These are phyloP conservation scores for Anthoceros angustus DNA, from an alignment of 225 moss, liverwort and hornwort species.

Conservation along the genomic window DNA sequence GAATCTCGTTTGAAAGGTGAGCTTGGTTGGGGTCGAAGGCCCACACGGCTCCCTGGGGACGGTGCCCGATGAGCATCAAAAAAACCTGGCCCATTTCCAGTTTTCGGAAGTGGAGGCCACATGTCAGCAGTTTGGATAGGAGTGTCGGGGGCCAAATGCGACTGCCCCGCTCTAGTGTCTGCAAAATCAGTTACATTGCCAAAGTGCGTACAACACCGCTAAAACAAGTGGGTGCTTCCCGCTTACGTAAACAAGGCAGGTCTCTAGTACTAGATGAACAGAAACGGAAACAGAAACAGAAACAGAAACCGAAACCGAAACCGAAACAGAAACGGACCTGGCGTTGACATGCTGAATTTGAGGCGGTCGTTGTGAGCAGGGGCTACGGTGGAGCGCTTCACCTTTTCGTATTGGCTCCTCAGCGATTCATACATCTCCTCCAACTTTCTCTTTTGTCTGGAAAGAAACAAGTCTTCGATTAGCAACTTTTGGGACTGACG, in stretches of 20 bases:
- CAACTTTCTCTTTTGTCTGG: constrained; percentile 88
- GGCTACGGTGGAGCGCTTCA: constrained; percentile 38
- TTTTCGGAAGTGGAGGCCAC: constrained; percentile 63
- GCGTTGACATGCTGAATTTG: constrained; percentile 33
- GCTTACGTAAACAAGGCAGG: neutral
- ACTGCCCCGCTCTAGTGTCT: constrained; percentile 24
- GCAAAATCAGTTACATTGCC: constrained; percentile 25
- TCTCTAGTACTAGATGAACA: constrained; percentile 14
- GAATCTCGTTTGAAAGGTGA: constrained; percentile 23
- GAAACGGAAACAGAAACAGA: constrained; percentile 44
- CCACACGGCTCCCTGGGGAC: constrained; percentile 21
- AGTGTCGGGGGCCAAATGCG: constrained; percentile 36
- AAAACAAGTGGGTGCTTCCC: neutral
- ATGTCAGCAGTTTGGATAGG: constrained; percentile 51
- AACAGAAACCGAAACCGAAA: constrained; percentile 39
- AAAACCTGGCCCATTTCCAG: constrained; percentile 28
- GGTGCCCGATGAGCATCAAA: constrained; percentile 49
- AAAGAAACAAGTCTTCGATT: neutral
- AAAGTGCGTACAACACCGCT: constrained; percentile 26
- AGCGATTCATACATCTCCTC: constrained; percentile 97
- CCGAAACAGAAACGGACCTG: constrained; percentile 45
- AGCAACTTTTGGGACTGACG: neutral
- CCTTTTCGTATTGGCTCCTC: constrained; percentile 64
- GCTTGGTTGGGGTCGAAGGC: constrained; percentile 12
- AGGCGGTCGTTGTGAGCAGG: constrained; percentile 23